Evolutionary conservation across 768 basidiomycete genomes (phyloP).

Genomic region (Boletus patriciae): DNA sequence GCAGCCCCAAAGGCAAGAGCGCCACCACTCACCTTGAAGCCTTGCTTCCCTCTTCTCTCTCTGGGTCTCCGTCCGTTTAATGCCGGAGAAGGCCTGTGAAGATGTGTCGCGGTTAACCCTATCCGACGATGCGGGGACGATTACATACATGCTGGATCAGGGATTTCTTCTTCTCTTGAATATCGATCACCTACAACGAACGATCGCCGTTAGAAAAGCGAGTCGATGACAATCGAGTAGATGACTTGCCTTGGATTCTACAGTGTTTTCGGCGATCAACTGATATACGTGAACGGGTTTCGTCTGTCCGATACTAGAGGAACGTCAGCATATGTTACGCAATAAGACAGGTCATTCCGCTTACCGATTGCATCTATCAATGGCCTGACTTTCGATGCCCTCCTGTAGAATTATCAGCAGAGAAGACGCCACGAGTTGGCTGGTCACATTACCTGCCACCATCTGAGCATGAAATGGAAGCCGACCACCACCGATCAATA

Average conservation of each 20-base stretch:
- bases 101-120: neutral
- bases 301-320: conserved; percentile 68
- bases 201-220: neutral
- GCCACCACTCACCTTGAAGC: conserved; percentile 58
- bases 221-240: neutral
- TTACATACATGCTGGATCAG: conserved; percentile 67
- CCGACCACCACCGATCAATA: conserved; percentile 16
- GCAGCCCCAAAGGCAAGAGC: neutral
- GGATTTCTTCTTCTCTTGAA: conserved; percentile 81
- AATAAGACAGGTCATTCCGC: conserved; percentile 4
- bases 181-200: conserved; percentile 64
- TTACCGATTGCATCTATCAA: conserved; percentile 74
- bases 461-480: conserved; percentile 40
- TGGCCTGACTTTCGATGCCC: conserved; percentile 82
- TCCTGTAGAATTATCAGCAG: conserved; percentile 43
- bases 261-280: conserved; percentile 84
- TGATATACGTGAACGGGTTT: conserved; percentile 87
- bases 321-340: conserved; percentile 3
- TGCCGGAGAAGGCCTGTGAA: conserved; percentile 79
- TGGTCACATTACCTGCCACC: conserved; percentile 61
- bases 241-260: conserved; percentile 74
- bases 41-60: conserved; percentile 79
- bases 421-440: neutral
- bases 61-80: conserved; percentile 70
- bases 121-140: neutral